These are phyloP conservation scores for Zygnema circumcarinatum DNA, from an alignment of 139 green algal genomes.

Conservation along the genomic window DNA sequence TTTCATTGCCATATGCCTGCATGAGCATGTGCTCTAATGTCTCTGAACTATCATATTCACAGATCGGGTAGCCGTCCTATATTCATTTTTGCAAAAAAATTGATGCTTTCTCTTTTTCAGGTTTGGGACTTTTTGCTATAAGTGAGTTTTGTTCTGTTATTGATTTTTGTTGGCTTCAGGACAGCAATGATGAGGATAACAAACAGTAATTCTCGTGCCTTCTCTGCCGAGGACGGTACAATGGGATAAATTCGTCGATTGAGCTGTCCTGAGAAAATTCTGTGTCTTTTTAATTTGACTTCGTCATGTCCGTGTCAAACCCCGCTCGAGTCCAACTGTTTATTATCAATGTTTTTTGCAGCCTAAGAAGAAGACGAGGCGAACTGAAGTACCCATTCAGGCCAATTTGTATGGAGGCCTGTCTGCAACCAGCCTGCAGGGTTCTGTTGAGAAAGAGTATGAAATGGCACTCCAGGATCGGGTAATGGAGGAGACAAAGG, in stretches of 20 bases:
- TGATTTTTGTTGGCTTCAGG: neutral
- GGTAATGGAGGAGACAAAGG: conserved; percentile 94
- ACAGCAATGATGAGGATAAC: neutral
- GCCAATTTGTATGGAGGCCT: conserved; percentile 57
- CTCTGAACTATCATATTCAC: too few species aligned
- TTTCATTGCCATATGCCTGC: too few species aligned
- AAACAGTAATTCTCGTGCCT: conserved; percentile 25
- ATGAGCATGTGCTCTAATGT: too few species aligned
- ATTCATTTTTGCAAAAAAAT: too few species aligned
- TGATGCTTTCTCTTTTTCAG: too few species aligned
- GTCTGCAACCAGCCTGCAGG: conserved; percentile 60
- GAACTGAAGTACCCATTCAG: conserved; percentile 67
- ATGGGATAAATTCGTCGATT: conserved; percentile 8
- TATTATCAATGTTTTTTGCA: conserved; percentile 18
- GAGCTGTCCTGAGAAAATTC: neutral
- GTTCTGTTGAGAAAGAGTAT: conserved; percentile 70
- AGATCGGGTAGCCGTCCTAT: too few species aligned
- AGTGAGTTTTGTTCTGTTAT: too few species aligned
- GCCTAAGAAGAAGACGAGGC: conserved; percentile 73
- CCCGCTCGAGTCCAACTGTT: too few species aligned
- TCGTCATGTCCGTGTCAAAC: too few species aligned
- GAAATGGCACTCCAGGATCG: conserved; percentile 79
- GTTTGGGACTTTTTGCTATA: too few species aligned
- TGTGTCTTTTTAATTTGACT: conserved; percentile 34
- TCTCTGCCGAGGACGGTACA: neutral